Base-by-base conservation (phyloP, 106 monocot genomes). In the Phalaenopsis equestris region DNA sequence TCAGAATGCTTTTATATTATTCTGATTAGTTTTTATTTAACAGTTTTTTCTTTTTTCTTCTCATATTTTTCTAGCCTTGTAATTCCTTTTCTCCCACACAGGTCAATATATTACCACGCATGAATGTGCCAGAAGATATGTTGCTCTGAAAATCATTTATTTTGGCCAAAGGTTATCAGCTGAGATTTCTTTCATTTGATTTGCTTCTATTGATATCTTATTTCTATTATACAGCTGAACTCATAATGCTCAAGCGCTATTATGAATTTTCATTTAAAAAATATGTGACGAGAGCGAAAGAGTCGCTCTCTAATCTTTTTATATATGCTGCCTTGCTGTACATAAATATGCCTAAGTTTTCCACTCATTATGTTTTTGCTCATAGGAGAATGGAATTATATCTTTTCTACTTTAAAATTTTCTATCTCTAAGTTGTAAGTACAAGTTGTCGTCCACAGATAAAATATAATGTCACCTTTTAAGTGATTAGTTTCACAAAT, bases 61-160 rank as follows among this genome's bases (percentile, higher is more conserved):
- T 77, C 55, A 77, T 19, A 78, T 58, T 24, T 41, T 38, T 78
- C 41, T 14, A 8, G 23, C 14, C 52, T 52, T 12, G 21, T n/a
- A 21, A 30, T 77, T 55, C 48, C 57, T 24, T 61, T 46, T 75
- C 47, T 48, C 24, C 48, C 10, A 76, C 48, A 49, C 49, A 84
- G 36, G 10, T 78, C 39, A 78, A 10, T 15, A 37, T 45, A 85
- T 79, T 81, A 79, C 37, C 23, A 42, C 85, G 17, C 76, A 80
- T 48, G 56, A 68, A 56, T 82, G 68, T 86, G 45, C 81, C 38
- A 87, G 79, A 65, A 85, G 88, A 88, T 82, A 84, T 78, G 83
- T 90, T 75, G 93, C 93, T 82, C 78, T 93, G 55, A 90, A 90
- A 82, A 77, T 93, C 80, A 82, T 88, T 84, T 93, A 93, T 78